Conservation (phyloP, 1,284 basidiomycete genomes). For the Cerrena zonata region DNA sequence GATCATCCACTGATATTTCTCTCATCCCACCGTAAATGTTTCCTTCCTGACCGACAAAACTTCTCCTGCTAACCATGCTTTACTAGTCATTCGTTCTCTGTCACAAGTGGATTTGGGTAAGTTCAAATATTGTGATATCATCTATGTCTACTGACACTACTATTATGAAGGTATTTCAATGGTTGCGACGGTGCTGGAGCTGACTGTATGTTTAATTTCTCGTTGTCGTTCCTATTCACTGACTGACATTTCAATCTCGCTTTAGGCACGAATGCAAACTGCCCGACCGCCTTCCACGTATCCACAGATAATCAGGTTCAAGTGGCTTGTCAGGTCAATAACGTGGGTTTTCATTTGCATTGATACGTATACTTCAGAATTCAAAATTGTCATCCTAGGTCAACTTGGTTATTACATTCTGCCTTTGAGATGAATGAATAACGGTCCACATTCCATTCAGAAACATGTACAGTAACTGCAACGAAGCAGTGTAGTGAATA, state of each 20-base stretch:
- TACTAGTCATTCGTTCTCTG: constrained; percentile 29
- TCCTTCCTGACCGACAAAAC: background rate
- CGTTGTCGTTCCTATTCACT: background rate
- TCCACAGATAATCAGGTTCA: constrained; percentile 38
- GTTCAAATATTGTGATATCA: too few species aligned
- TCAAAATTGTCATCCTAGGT: constrained; percentile 19
- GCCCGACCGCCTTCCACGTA: constrained; percentile 34
- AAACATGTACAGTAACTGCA: too few species aligned
- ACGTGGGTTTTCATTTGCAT: constrained; percentile 16
- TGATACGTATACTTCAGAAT: background rate
- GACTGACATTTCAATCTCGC: background rate
- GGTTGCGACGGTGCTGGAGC: constrained; percentile 31
- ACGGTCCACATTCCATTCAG: too few species aligned
- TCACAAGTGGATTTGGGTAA: constrained; percentile 36
- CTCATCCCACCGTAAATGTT: constrained; percentile 36
- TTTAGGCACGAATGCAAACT: constrained; percentile 24
- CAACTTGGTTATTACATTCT: constrained; percentile 31
- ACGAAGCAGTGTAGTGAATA: too few species aligned
- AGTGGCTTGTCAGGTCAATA: constrained; percentile 29
- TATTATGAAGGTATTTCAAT: constrained; percentile 23
- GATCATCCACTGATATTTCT: constrained; percentile 40
- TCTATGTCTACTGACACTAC: too few species aligned
- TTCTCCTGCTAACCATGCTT: background rate
- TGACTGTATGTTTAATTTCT: constrained; percentile 28
- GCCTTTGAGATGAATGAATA: too few species aligned